Evolutionary conservation across 345 rosid genomes (phyloP).

Genomic region (Melaleuca quinquenervia): DNA sequence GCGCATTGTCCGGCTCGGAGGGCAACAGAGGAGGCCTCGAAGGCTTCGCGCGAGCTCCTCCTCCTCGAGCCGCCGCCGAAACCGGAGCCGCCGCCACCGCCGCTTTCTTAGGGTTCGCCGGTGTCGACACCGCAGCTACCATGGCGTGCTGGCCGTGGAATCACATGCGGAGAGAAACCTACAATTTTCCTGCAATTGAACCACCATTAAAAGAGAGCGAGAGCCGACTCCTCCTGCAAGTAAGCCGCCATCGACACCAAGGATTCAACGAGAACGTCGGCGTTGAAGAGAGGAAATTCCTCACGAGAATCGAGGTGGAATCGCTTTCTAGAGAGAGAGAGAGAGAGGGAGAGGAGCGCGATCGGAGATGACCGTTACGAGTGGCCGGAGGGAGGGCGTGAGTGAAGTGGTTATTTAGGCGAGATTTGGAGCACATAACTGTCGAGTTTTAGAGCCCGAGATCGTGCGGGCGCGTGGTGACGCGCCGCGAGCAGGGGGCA

Average conservation of each 20-base stretch:
- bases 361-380: constrained; percentile 40
- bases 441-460: constrained; percentile 3
- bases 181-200: background rate
- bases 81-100: background rate
- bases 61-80: background rate
- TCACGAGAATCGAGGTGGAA: background rate
- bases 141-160: constrained; percentile 12
- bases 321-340: background rate
- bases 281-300: background rate
- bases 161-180: background rate
- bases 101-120: constrained; percentile 27
- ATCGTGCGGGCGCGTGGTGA: background rate
- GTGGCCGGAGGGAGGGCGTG: constrained; percentile 11
- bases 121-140: constrained; percentile 58
- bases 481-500: background rate
- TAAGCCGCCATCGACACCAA: background rate
- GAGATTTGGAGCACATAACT: constrained; percentile 41
- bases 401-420: constrained; percentile 11
- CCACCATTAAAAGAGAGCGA: background rate
- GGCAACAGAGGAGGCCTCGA: constrained; percentile 52
- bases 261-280: background rate
- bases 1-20: constrained; percentile 59
- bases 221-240: background rate
- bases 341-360: background rate
- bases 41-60: constrained; percentile 7